phyloP scores from a whole-genome alignment of 2,329 filamentous ascomycete species.

The Epichloe sibirici region DNA sequence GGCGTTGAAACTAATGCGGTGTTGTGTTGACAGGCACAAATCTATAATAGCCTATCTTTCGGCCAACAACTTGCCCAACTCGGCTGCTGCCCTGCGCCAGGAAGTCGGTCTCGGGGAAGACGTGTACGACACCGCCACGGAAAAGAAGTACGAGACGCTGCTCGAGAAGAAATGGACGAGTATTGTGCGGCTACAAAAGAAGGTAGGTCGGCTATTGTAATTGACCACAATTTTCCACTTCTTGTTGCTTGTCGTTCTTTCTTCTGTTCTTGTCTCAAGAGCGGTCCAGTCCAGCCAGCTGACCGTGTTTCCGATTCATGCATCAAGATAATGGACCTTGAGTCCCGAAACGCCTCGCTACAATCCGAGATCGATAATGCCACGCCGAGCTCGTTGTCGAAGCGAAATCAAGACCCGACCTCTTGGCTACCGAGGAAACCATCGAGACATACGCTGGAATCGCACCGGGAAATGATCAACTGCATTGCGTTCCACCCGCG shows the following conservation, averaged over 20 bases:
- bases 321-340: constrained; percentile 78
- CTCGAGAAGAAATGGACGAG: constrained; percentile 99
- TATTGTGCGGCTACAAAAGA: constrained; percentile 88
- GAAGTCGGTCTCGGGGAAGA: constrained; percentile 63
- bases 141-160: constrained; percentile 88
- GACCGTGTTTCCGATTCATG: background rate
- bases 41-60: constrained; percentile 82
- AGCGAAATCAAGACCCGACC: constrained; percentile 70
- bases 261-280: no score
- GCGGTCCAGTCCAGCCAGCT: background rate
- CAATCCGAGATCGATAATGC: constrained; percentile 78
- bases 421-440: constrained; percentile 80
- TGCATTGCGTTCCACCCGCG: constrained; percentile 87
- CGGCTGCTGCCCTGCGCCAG: constrained; percentile 58
- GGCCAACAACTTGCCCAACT: constrained; percentile 57
- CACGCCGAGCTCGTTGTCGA: constrained; percentile 56
- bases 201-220: constrained; percentile 39
- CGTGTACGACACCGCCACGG: constrained; percentile 63
- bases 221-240: no score
- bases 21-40: constrained; percentile 55
- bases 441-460: constrained; percentile 70
- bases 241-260: background rate
- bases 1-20: background rate
- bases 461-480: constrained; percentile 69
- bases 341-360: constrained; percentile 57